A percentile compares a stretch with the other conserved stretches of the same genome.
phyloP scores from a whole-genome alignment of 345 rosid genomes.

The Diplotaxis tenuifolia region DNA sequence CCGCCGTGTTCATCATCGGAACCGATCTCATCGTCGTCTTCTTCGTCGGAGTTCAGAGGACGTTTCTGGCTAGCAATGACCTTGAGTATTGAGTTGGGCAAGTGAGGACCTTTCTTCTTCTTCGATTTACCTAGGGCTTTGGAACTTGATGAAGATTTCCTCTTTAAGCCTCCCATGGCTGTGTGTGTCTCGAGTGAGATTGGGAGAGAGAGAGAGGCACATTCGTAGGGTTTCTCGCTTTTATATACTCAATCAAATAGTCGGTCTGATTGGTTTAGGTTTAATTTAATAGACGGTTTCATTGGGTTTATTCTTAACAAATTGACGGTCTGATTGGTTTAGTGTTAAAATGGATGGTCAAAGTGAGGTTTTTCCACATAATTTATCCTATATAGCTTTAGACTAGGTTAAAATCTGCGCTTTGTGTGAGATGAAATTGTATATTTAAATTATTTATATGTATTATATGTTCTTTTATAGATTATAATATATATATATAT shows the following conservation, averaged over 20 bases:
- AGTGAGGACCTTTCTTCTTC: conserved; percentile 63
- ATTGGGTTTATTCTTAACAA: background rate
- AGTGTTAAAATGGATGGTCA: no score
- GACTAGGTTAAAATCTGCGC: no score
- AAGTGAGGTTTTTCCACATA: no score
- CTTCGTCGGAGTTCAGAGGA: conserved; percentile 50
- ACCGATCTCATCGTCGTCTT: conserved; percentile 51
- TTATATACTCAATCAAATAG: background rate
- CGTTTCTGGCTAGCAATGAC: conserved; percentile 49
- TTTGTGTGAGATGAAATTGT: no score
- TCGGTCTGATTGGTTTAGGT: background rate
- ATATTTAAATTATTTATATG: no score
- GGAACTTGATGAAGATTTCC: conserved; percentile 15
- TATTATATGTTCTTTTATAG: no score
- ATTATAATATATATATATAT: no score
- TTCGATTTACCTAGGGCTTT: conserved; percentile 26
- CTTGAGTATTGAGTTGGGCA: conserved; percentile 60
- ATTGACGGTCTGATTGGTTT: background rate
- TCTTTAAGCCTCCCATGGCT: conserved; percentile 25
- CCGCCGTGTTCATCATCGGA: conserved; percentile 47
- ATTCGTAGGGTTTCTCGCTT: conserved; percentile 10
- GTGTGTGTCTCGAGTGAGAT: background rate
- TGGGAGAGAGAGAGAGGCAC: background rate
- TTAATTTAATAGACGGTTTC: background rate
- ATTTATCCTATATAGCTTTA: no score